Conservation (phyloP, 352 stramenopile species). For the Globisporangium nunn region DNA sequence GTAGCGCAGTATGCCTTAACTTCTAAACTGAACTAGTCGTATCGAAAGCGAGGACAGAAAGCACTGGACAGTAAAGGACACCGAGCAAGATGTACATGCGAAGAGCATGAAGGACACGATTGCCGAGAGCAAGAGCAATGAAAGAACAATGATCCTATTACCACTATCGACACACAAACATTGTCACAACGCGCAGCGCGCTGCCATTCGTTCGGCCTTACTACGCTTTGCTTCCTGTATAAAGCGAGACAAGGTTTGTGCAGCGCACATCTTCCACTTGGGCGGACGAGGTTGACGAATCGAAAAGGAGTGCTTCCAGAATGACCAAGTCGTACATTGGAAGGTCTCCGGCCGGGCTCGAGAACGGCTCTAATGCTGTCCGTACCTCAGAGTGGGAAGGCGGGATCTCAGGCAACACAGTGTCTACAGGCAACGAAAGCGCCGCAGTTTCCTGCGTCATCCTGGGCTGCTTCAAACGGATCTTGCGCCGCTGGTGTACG, state of each 20-base stretch:
- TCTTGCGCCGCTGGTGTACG: conserved; percentile 21
- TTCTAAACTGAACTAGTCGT: too few relatives aligned
- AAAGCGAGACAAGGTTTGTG: background rate
- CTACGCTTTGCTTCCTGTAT: too few relatives aligned
- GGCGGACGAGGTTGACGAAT: background rate
- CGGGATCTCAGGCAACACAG: background rate
- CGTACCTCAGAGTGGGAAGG: background rate
- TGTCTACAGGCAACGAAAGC: background rate
- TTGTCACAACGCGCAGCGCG: too few relatives aligned
- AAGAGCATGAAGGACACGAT: too few relatives aligned
- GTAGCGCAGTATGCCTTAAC: too few relatives aligned
- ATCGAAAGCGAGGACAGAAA: too few relatives aligned
- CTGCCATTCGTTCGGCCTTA: too few relatives aligned
- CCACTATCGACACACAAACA: too few relatives aligned
- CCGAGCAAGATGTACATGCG: too few relatives aligned
- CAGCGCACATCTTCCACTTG: background rate
- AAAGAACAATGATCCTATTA: too few relatives aligned
- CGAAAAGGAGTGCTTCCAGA: conserved; percentile 5
- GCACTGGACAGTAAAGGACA: too few relatives aligned
- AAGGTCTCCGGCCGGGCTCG: conserved; percentile 8
- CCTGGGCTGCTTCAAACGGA: conserved; percentile 1
- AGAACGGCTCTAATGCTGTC: conserved; percentile 3
- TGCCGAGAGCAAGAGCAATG: too few relatives aligned
- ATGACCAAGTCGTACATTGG: conserved; percentile 4
- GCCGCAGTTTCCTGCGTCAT: background rate